Percentiles rank a stretch among this genome's conserved stretches.
These are phyloP conservation scores for Rossbeevera mucosa DNA, from an alignment of 768 basidiomycete genomes.

Conservation along the genomic window DNA sequence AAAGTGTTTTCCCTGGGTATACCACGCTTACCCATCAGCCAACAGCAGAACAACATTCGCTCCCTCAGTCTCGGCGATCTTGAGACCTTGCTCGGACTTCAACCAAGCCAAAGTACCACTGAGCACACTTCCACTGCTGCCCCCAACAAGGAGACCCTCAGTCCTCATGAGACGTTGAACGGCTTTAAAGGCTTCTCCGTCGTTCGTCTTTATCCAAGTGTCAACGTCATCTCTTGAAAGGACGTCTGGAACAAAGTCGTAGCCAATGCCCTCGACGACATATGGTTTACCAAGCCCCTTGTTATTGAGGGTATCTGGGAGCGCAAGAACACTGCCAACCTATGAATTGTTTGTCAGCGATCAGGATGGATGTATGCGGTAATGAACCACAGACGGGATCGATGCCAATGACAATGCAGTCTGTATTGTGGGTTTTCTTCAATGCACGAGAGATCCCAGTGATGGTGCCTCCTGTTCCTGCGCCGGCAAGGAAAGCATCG, in stretches of 20 bases:
- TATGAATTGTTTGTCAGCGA: constrained; percentile 29
- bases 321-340: constrained; percentile 86
- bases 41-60: constrained; percentile 86
- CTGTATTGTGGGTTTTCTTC: constrained; percentile 71
- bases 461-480: constrained; percentile 94
- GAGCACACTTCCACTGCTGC: constrained; percentile 86
- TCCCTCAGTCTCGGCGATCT: constrained; percentile 60
- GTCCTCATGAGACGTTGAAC: constrained; percentile 72
- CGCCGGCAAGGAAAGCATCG: constrained; percentile 77
- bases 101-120: constrained; percentile 77
- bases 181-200: constrained; percentile 74
- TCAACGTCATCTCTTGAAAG: constrained; percentile 68
- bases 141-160: constrained; percentile 90
- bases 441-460: constrained; percentile 81
- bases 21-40: constrained; percentile 72
- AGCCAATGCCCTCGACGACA: constrained; percentile 93
- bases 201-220: constrained; percentile 81
- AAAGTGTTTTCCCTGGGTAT: background rate
- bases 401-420: constrained; percentile 74
- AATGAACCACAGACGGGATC: constrained; percentile 66
- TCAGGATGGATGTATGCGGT: background rate
- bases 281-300: constrained; percentile 49
- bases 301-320: constrained; percentile 60
- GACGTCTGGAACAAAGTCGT: constrained; percentile 88
- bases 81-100: constrained; percentile 59